These are phyloP conservation scores for Barnettozyma hawaiiensis DNA, from an alignment of 1,139 yeast genomes.

Conservation along the genomic window DNA sequence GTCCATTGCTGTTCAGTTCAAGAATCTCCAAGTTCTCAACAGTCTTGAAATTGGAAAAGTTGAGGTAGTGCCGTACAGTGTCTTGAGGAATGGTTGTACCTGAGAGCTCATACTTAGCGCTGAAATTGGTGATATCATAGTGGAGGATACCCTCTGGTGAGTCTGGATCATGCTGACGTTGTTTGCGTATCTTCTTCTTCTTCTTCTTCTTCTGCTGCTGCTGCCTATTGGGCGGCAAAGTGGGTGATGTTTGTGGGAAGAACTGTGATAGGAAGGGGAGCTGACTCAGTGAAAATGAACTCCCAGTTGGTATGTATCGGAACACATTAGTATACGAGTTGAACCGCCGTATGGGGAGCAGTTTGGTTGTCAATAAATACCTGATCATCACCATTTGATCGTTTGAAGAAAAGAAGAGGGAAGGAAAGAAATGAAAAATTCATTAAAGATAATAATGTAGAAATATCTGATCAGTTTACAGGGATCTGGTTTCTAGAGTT, in stretches of 20 bases:
- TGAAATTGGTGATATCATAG: constrained; percentile 49
- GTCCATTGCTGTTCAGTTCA: constrained; percentile 59
- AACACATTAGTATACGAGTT: not conserved
- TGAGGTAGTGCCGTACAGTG: constrained; percentile 4
- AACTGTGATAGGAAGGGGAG: constrained; percentile 5
- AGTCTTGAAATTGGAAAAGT: constrained; percentile 6
- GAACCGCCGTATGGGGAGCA: not conserved
- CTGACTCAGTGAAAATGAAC: not conserved
- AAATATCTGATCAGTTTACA: too few relatives aligned
- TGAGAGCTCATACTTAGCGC: constrained; percentile 41
- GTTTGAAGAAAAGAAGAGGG: too few relatives aligned
- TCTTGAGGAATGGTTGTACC: constrained; percentile 2
- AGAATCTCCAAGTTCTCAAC: constrained; percentile 42
- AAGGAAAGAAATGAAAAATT: too few relatives aligned
- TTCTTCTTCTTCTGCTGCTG: constrained; percentile 2
- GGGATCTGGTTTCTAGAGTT: too few relatives aligned
- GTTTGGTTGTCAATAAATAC: not conserved
- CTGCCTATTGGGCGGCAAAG: not conserved
- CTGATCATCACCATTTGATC: too few relatives aligned
- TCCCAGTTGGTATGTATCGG: not conserved
- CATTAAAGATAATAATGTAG: too few relatives aligned
- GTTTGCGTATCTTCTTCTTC: constrained; percentile 1
- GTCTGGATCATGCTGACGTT: constrained; percentile 41
- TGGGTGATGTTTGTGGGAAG: not conserved
- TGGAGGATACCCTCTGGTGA: constrained; percentile 63